These are phyloP conservation scores for Spizellomyces sp. DNA, from an alignment of 192 early-diverging fungal genomes.

Conservation along the genomic window DNA sequence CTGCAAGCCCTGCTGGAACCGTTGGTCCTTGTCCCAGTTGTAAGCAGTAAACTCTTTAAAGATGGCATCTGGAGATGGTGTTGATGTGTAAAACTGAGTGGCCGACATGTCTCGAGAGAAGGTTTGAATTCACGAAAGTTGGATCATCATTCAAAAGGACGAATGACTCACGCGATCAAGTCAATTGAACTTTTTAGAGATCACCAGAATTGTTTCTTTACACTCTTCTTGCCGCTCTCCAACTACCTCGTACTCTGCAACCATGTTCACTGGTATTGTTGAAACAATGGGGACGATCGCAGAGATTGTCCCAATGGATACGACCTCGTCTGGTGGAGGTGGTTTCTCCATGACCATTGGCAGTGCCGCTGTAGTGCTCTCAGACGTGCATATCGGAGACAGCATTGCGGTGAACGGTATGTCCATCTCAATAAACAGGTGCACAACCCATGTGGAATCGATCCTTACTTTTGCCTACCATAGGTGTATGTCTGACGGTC, in stretches of 20 bases:
- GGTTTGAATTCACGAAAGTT: too few species aligned
- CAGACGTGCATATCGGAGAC: slow-evolving; percentile 90
- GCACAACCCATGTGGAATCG: not conserved
- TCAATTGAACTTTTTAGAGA: too few species aligned
- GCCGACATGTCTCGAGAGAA: too few species aligned
- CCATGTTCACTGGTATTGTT: slow-evolving; percentile 98
- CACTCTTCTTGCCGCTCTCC: too few species aligned
- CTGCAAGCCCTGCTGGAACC: slow-evolving; percentile 24
- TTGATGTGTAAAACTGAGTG: too few species aligned
- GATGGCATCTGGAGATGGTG: not conserved
- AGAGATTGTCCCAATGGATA: slow-evolving; percentile 70
- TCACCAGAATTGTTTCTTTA: too few species aligned
- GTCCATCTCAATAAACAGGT: not conserved
- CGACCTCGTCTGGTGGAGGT: slow-evolving; percentile 75
- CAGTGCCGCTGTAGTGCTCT: slow-evolving; percentile 69
- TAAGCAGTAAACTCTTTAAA: slow-evolving; percentile 18
- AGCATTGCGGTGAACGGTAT: slow-evolving; percentile 91
- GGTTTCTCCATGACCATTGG: slow-evolving; percentile 85
- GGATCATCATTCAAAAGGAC: too few species aligned
- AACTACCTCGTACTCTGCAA: not conserved
- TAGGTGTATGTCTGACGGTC: slow-evolving; percentile 93
- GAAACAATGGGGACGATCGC: slow-evolving; percentile 84
- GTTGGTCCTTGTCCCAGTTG: slow-evolving; percentile 12
- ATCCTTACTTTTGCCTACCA: not conserved
- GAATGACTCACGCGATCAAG: too few species aligned